These are phyloP conservation scores for Pseudocercospora musae DNA, from an alignment of 2,329 filamentous ascomycete genomes.

Conservation along the genomic window DNA sequence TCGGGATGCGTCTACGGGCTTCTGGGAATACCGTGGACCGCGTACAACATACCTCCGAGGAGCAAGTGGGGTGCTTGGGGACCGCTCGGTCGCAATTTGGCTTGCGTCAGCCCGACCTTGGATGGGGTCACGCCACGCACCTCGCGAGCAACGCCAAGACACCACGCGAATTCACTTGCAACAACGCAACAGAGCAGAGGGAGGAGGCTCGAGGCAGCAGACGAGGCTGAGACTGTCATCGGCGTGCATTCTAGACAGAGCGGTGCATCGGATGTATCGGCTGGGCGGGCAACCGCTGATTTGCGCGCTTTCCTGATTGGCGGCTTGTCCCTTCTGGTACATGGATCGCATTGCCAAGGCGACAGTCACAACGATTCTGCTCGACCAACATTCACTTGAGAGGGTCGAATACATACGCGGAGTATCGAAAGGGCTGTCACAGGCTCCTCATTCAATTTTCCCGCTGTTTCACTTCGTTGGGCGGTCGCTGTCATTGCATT, in stretches of 20 bases:
- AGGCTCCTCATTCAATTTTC: conserved; percentile 27
- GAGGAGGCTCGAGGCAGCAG: conserved; percentile 5
- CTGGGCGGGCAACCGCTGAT: conserved; percentile 10
- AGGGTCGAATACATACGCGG: conserved; percentile 25
- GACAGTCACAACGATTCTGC: conserved; percentile 7
- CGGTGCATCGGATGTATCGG: conserved; percentile 8
- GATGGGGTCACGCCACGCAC: conserved; percentile 16
- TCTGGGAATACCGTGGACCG: not conserved
- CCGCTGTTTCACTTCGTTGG: not conserved
- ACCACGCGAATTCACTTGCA: conserved; percentile 6
- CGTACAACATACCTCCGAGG: conserved; percentile 2
- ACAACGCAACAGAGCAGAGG: conserved; percentile 4
- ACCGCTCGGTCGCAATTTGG: conserved; percentile 14
- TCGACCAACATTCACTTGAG: conserved; percentile 12
- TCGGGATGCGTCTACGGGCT: not conserved
- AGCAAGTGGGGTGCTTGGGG: conserved; percentile 13
- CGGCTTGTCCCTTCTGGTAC: conserved; percentile 7
- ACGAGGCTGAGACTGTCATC: not conserved
- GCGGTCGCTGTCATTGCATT: conserved; percentile 9
- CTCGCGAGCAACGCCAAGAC: conserved; percentile 6
- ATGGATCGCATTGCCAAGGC: conserved; percentile 13
- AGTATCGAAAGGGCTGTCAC: conserved; percentile 24
- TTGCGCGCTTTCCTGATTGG: conserved; percentile 16
- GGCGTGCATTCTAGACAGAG: conserved; percentile 1
- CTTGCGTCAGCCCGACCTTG: conserved; percentile 19